These are phyloP conservation scores for Sicyos baderoa DNA, from an alignment of 306 rosid genomes.

Conservation along the genomic window DNA sequence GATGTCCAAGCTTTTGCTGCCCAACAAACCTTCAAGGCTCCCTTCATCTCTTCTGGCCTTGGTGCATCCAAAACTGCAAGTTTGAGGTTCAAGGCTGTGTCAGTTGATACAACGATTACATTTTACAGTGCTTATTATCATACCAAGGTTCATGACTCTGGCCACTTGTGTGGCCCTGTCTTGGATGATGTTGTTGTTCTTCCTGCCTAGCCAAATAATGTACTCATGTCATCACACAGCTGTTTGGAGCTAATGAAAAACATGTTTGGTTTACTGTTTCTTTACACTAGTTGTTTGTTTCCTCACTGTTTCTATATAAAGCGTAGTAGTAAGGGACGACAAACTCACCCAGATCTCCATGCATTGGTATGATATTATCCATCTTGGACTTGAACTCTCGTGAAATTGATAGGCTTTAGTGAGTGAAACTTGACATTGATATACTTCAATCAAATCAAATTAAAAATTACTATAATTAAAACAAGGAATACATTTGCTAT, in stretches of 20 bases:
- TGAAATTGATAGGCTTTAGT: too few relatives aligned
- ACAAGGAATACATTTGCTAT: too few relatives aligned
- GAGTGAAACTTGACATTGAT: too few relatives aligned
- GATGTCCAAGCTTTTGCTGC: constrained; percentile 45
- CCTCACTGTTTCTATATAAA: neutral
- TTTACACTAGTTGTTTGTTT: neutral
- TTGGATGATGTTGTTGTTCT: constrained; percentile 38
- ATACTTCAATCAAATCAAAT: too few relatives aligned
- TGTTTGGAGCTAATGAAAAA: neutral
- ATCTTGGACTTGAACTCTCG: too few relatives aligned
- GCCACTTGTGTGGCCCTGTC: constrained; percentile 47
- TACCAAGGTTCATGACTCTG: constrained; percentile 32
- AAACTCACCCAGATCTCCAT: too few relatives aligned
- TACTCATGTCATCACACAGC: neutral
- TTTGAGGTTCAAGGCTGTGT: constrained; percentile 37
- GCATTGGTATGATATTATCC: too few relatives aligned
- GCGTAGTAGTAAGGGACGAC: too few relatives aligned
- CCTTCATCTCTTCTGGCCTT: constrained; percentile 32
- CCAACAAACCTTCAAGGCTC: constrained; percentile 29
- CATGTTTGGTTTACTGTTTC: neutral
- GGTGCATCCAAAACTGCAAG: constrained; percentile 36
- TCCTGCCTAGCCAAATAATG: constrained; percentile 20
- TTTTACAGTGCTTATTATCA: constrained; percentile 45
- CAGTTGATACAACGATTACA: constrained; percentile 27
- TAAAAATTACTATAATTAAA: too few relatives aligned